Evolutionary conservation across 1,284 basidiomycete species (phyloP).

Genomic region (Kwoniella shivajii): DNA sequence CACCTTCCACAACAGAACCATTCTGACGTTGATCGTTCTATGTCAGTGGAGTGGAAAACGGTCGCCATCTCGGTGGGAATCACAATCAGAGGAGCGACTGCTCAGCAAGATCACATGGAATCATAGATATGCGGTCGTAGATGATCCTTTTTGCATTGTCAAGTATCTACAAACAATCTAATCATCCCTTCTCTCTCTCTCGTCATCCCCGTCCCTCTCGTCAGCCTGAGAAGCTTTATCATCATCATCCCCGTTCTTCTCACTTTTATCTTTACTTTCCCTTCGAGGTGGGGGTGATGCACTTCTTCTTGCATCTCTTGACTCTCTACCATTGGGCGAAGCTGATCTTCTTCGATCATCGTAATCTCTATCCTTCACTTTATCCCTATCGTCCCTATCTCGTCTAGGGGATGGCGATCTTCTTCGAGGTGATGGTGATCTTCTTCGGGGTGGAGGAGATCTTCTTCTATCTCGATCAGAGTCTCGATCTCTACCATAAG

Average conservation of each 20-base stretch:
- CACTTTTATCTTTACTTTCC: background rate
- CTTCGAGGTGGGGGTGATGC: background rate
- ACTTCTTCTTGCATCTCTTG: background rate
- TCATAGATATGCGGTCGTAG: background rate
- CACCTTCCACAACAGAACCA: too few species aligned
- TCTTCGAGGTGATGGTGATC: constrained; percentile 18
- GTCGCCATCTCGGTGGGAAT: too few species aligned
- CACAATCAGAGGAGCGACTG: background rate
- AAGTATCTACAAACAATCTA: too few species aligned
- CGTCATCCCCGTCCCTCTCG: constrained; percentile 54
- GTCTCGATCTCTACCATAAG: constrained; percentile 52
- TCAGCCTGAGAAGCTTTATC: constrained; percentile 30
- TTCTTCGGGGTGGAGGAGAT: constrained; percentile 38
- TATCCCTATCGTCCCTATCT: constrained; percentile 22
- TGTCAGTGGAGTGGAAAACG: too few species aligned
- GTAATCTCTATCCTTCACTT: constrained; percentile 22
- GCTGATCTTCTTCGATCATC: constrained; percentile 39
- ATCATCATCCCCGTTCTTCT: background rate
- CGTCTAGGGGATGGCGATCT: constrained; percentile 28
- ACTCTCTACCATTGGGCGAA: constrained; percentile 19
- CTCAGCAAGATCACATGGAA: background rate
- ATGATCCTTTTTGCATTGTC: too few species aligned
- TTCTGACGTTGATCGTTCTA: too few species aligned
- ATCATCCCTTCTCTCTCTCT: constrained; percentile 28
- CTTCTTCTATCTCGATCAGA: constrained; percentile 53